These are phyloP conservation scores for Coemansia sp. DNA, from an alignment of 192 early-diverging fungal genomes.

Conservation along the genomic window DNA sequence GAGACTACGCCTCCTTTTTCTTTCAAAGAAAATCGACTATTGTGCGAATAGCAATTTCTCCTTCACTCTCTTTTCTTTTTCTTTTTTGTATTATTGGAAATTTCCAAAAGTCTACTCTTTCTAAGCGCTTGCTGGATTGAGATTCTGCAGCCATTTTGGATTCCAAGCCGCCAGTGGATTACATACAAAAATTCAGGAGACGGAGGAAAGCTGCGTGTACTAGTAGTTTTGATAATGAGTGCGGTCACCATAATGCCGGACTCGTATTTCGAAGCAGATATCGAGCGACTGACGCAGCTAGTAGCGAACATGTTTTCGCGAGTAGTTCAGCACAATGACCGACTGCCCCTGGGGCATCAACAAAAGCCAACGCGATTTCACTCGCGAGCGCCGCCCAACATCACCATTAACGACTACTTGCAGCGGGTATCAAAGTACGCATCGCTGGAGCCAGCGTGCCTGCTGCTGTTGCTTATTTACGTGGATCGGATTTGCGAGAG, in stretches of 20 bases:
- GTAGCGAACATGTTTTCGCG: constrained; percentile 52
- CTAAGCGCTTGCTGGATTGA: background rate
- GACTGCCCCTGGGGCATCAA: constrained; percentile 45
- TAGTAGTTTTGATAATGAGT: constrained; percentile 2
- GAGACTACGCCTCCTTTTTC: background rate
- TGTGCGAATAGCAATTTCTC: background rate
- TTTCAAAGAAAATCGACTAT: background rate
- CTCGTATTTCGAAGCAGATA: constrained; percentile 42
- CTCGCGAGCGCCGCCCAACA: constrained; percentile 84
- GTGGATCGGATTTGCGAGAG: constrained; percentile 86
- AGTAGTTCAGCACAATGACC: constrained; percentile 67
- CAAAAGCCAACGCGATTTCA: constrained; percentile 88
- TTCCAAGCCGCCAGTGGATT: too few species aligned
- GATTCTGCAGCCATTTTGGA: background rate
- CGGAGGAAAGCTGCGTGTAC: background rate
- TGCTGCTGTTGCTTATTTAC: constrained; percentile 88
- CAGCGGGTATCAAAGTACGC: constrained; percentile 89
- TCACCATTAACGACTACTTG: constrained; percentile 86
- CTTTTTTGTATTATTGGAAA: background rate
- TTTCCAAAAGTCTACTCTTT: background rate
- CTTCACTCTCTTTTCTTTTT: background rate
- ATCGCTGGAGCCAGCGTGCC: constrained; percentile 80
- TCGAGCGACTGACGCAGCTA: constrained; percentile 38
- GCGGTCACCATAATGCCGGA: constrained; percentile 34
- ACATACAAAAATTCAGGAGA: background rate